Evolutionary conservation across 2,329 filamentous ascomycete species (phyloP).

Genomic region (Sporothrix dimorphospora): DNA sequence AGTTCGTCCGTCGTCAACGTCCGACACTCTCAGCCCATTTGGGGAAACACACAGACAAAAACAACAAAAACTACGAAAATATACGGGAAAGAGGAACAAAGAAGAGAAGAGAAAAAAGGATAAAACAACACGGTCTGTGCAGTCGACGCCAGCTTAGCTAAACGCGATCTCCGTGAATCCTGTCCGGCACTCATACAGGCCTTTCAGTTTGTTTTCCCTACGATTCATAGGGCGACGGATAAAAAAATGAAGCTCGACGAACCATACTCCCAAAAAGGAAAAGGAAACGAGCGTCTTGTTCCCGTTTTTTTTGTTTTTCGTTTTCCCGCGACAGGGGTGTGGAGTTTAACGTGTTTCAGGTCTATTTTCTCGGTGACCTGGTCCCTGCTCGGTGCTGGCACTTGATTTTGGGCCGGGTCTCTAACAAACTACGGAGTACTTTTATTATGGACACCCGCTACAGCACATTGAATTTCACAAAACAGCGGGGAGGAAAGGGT

Average conservation of each 20-base stretch:
- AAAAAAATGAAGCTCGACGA: not conserved
- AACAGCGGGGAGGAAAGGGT: not conserved
- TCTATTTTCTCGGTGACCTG: slow-evolving; percentile 10
- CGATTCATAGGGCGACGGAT: not conserved
- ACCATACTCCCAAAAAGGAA: not conserved
- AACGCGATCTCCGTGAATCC: not conserved
- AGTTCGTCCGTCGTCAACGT: not conserved
- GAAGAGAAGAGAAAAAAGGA: not conserved
- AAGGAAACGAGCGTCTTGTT: not conserved
- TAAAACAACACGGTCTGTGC: slow-evolving; percentile 8
- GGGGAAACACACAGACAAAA: not conserved
- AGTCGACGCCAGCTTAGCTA: not conserved
- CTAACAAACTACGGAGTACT: too few species aligned
- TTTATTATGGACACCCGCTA: not conserved
- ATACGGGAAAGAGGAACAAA: too few species aligned
- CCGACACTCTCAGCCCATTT: not conserved
- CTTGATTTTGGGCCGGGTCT: not conserved
- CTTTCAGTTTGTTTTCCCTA: not conserved
- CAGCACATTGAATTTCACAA: not conserved
- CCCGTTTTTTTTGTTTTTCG: not conserved
- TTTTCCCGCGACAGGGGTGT: not conserved
- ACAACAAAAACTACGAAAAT: not conserved
- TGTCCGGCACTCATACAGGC: slow-evolving; percentile 3
- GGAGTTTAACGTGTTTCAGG: slow-evolving; percentile 24
- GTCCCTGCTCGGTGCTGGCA: not conserved